Percentiles rank a stretch among this genome's conserved stretches.
These are phyloP conservation scores for Ustilago bromivora DNA, from an alignment of 1,284 basidiomycete species.

Conservation along the genomic window DNA sequence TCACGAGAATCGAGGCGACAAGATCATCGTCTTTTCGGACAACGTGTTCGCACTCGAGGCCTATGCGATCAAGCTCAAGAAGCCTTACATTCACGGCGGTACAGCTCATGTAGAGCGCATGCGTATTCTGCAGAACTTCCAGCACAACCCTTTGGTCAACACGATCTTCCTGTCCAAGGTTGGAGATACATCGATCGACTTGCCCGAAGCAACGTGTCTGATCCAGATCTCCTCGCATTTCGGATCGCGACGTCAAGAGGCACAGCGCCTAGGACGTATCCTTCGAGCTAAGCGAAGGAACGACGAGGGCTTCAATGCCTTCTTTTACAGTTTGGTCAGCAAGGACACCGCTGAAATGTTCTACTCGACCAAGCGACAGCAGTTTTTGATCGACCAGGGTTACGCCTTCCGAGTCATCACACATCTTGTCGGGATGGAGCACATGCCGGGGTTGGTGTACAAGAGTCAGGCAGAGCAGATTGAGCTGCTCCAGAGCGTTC, in stretches of 20 bases:
- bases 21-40: slow-evolving; percentile 99
- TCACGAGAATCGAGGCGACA: slow-evolving; percentile 97
- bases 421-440: slow-evolving; percentile 90
- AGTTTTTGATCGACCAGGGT: slow-evolving; percentile 97
- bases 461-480: slow-evolving; percentile 91
- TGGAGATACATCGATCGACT: slow-evolving; percentile 98
- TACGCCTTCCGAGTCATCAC: slow-evolving; percentile 99
- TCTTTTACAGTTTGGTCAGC: slow-evolving; percentile 98
- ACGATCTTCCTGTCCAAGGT: slow-evolving; percentile 99
- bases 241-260: slow-evolving; percentile 96
- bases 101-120: slow-evolving; percentile 96
- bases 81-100: slow-evolving; percentile 95
- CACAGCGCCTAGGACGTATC: slow-evolving; percentile 92
- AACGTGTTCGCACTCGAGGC: slow-evolving; percentile 98
- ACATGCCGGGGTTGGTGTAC: slow-evolving; percentile 90
- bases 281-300: slow-evolving; percentile 96
- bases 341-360: slow-evolving; percentile 99
- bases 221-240: slow-evolving; percentile 99
- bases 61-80: slow-evolving; percentile 92
- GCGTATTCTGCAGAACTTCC: slow-evolving; percentile 93
- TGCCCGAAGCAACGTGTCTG: slow-evolving; percentile 98
- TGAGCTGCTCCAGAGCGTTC: slow-evolving; percentile 87
- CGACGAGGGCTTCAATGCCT: slow-evolving; percentile 99
- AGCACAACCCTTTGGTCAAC: slow-evolving; percentile 91
- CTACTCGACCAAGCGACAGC: slow-evolving; percentile 98